These are phyloP conservation scores for Alternaria infectoria DNA, from an alignment of 2,329 filamentous ascomycete genomes.

Conservation along the genomic window DNA sequence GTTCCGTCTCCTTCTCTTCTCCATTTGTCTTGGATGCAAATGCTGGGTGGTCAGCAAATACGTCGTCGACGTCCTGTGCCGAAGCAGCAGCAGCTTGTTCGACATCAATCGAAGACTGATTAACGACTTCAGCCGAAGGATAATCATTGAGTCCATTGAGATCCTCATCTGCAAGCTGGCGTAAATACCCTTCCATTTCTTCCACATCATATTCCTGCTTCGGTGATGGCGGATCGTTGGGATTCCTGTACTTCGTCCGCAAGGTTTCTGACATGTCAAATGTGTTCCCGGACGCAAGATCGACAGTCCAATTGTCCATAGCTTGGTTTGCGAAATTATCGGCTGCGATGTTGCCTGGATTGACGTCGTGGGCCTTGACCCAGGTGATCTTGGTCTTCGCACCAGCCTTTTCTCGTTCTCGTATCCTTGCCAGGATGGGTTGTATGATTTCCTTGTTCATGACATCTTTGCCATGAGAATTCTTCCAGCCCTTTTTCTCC, in stretches of 20 bases:
- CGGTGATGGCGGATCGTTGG: neutral
- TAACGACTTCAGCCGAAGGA: neutral
- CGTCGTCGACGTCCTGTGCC: neutral
- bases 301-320: slow-evolving; percentile 5
- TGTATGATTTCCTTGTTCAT: slow-evolving; percentile 87
- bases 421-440: slow-evolving; percentile 72
- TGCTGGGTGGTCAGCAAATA: neutral
- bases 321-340: slow-evolving; percentile 57
- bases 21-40: neutral
- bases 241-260: slow-evolving; percentile 2
- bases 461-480: slow-evolving; percentile 71
- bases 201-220: neutral
- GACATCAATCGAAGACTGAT: neutral
- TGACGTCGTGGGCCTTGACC: slow-evolving; percentile 83
- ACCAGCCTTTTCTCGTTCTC: slow-evolving; percentile 63
- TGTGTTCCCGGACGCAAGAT: neutral
- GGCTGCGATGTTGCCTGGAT: slow-evolving; percentile 79
- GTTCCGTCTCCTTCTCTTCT: neutral
- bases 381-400: slow-evolving; percentile 76
- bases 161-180: neutral
- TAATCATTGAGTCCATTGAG: neutral
- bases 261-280: slow-evolving; percentile 10
- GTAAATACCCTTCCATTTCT: neutral
- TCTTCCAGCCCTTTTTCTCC: slow-evolving; percentile 79
- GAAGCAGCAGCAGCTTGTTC: neutral